phyloP scores from a whole-genome alignment of 2,329 filamentous ascomycete species.

The Claviceps sp. region DNA sequence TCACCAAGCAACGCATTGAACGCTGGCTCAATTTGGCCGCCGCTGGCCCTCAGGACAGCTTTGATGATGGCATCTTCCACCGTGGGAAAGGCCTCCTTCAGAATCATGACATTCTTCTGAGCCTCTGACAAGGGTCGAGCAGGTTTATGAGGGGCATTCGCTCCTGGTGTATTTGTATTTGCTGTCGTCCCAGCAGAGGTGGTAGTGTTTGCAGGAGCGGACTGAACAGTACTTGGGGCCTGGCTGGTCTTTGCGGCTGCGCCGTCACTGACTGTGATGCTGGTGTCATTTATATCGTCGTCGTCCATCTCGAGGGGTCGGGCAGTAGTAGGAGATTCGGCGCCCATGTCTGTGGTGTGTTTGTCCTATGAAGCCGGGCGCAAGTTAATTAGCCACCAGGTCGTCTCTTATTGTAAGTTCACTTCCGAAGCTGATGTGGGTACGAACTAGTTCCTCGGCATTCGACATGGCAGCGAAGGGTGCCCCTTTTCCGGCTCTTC shows the following conservation, averaged over 20 bases:
- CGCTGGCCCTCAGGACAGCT: slow-evolving; percentile 76
- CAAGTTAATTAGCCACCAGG: slow-evolving; percentile 12
- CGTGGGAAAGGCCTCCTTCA: slow-evolving; percentile 85
- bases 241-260: slow-evolving; percentile 10
- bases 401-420: neutral
- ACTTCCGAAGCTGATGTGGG: slow-evolving; percentile 6
- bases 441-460: slow-evolving; percentile 30
- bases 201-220: slow-evolving; percentile 13
- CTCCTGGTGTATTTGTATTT: slow-evolving; percentile 5
- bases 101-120: slow-evolving; percentile 73
- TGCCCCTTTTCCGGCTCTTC: neutral
- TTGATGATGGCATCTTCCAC: slow-evolving; percentile 73
- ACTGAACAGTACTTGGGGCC: neutral
- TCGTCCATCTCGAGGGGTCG: slow-evolving; percentile 56
- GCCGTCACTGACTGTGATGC: slow-evolving; percentile 31
- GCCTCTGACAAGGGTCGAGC: slow-evolving; percentile 69
- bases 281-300: slow-evolving; percentile 53
- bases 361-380: slow-evolving; percentile 26
- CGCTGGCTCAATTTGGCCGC: slow-evolving; percentile 77
- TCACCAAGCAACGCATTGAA: slow-evolving; percentile 86
- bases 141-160: slow-evolving; percentile 60
- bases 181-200: slow-evolving; percentile 16
- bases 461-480: slow-evolving; percentile 24
- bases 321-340: slow-evolving; percentile 54
- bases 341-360: slow-evolving; percentile 26